Evolutionary conservation across 495 filamentous ascomycete species (phyloP).

Genomic region (Pyrenula massariospora): DNA sequence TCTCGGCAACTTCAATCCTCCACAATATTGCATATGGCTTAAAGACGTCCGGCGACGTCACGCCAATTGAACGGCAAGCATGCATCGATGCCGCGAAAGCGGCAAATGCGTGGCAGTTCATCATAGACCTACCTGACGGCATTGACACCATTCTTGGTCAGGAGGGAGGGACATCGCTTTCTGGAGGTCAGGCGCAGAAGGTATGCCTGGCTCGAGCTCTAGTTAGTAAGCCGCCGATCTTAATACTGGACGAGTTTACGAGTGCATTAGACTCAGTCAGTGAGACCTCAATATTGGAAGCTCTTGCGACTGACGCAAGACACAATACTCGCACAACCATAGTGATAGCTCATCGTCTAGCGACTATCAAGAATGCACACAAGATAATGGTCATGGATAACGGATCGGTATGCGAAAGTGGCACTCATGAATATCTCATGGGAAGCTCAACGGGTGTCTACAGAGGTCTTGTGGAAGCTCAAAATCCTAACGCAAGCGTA

Average conservation of each 20-base stretch:
- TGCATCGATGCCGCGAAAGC: constrained; percentile 44
- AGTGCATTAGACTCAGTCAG: constrained; percentile 36
- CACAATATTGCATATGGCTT: constrained; percentile 79
- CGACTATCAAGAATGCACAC: constrained; percentile 41
- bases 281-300: constrained; percentile 37
- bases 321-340: constrained; percentile 40
- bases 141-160: constrained; percentile 64
- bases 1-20: constrained; percentile 61
- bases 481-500: constrained; percentile 6
- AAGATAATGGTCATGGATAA: constrained; percentile 40
- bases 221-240: constrained; percentile 67
- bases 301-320: constrained; percentile 26
- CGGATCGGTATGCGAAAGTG: constrained; percentile 35
- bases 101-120: constrained; percentile 39
- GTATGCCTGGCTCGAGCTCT: constrained; percentile 67
- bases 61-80: constrained; percentile 36
- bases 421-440: constrained; percentile 32
- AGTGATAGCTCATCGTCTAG: constrained; percentile 44
- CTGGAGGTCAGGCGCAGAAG: constrained; percentile 47
- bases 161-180: constrained; percentile 69
- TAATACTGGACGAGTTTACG: constrained; percentile 49
- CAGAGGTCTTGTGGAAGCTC: constrained; percentile 19
- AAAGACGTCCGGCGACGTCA: constrained; percentile 23
- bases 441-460: constrained; percentile 30
- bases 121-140: constrained; percentile 36